Evolutionary conservation across 108 stramenopile genomes (phyloP), one percentile per base, ranked within the genome.

Genomic region (Nitzschia sp.): DNA sequence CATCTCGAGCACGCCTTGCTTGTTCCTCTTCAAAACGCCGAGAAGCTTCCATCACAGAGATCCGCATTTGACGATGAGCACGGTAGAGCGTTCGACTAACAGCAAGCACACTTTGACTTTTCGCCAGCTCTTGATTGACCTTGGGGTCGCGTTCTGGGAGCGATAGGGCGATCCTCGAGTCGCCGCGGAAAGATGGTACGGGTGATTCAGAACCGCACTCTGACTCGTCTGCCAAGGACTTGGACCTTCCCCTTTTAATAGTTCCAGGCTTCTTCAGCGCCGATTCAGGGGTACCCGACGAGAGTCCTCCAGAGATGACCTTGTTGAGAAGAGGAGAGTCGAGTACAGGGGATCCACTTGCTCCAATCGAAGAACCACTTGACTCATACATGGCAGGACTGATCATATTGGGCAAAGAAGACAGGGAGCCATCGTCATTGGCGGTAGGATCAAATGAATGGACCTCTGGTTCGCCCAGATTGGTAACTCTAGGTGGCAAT

Each of bases 21-120:
- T 90, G 85, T 53, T 94, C 83, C 44, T 90, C 87, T 62, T 94
- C 93, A 63, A 91, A 94, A 44, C 89, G 81, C 38, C 85, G 90
- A 41, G 84, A 88, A 8, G 93, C 93, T 47, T 92, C 93, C 29
- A 87, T 59, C 2, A 95, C 84, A 33, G 93, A 78, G 26, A 89
- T 72, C 19, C 93, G 81, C 87, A 91, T 90, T 55, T 89, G 85
- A 25, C 93, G 83, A 56, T 95, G 93, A 16, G 87, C 85, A 26
- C 93, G 71, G 54, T 95, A 95, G 36, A 95, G 33, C 25, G 71
- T 74, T 2, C 93, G 71, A 58, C 89, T 93, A 9, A 93, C 77
- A 17, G 82, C 78, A 1, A 84, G 81, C 46, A 72, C 68, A 11
- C 73, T 63, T 47, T 83, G 68, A 48, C 90, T 81, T 25, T 80